Percentiles rank a stretch among this genome's conserved stretches.
Evolutionary conservation across 129 eudicot species (phyloP).

Genomic region (Apium graveolens): DNA sequence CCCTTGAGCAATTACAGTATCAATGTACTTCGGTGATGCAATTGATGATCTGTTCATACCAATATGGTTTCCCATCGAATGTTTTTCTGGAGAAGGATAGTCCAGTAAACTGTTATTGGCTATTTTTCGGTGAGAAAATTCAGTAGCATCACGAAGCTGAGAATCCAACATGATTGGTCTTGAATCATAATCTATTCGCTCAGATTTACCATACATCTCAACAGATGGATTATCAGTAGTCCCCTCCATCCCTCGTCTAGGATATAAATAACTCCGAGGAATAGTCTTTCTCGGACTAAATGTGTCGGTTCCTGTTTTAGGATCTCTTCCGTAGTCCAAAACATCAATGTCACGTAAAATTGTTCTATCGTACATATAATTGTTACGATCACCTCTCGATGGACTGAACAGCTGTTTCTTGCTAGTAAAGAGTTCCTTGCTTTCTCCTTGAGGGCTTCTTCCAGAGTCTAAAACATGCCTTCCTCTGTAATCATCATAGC

Average conservation of each 20-base stretch:
- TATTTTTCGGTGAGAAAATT: constrained; percentile 22
- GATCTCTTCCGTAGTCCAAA: constrained; percentile 19
- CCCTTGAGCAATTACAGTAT: constrained; percentile 31
- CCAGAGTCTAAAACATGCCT: constrained; percentile 24
- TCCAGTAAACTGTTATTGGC: constrained; percentile 21
- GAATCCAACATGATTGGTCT: constrained; percentile 21
- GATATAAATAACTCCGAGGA: constrained; percentile 25
- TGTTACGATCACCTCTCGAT: constrained; percentile 21
- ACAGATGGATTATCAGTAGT: constrained; percentile 27
- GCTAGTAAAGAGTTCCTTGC: constrained; percentile 15
- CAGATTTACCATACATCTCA: constrained; percentile 31
- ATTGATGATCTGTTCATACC: constrained; percentile 25
- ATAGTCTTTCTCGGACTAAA: constrained; percentile 27
- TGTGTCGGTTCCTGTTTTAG: constrained; percentile 18
- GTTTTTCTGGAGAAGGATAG: constrained; percentile 21
- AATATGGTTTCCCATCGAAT: constrained; percentile 10
- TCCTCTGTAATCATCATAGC: constrained; percentile 27
- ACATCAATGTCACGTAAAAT: constrained; percentile 18
- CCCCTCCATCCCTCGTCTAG: constrained; percentile 20
- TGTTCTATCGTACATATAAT: constrained; percentile 21
- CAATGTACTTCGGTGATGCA: constrained; percentile 32
- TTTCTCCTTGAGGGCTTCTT: constrained; percentile 16
- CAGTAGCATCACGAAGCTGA: constrained; percentile 24
- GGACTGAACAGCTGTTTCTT: constrained; percentile 26
- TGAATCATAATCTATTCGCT: constrained; percentile 22